These are phyloP conservation scores for Volvariella surrecta DNA, from an alignment of 1,284 basidiomycete genomes.

Conservation along the genomic window DNA sequence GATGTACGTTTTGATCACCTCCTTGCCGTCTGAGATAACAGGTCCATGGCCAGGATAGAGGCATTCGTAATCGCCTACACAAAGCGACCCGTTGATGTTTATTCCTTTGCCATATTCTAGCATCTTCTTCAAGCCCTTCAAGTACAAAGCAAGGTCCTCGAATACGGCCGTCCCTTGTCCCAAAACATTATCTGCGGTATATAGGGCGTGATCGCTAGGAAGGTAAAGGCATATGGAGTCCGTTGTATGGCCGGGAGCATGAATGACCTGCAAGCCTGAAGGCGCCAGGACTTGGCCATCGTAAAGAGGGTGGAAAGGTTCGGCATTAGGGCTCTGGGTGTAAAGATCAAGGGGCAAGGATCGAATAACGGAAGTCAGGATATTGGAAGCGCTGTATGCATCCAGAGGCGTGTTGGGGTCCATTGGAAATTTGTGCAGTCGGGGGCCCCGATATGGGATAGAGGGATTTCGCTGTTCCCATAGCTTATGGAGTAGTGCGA, in stretches of 20 bases:
- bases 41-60: constrained; percentile 91
- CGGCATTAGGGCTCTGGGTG: constrained; percentile 30
- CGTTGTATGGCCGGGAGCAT: constrained; percentile 86
- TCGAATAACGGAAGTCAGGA: constrained; percentile 32
- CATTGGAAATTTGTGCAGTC: constrained; percentile 63
- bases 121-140: constrained; percentile 61
- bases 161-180: constrained; percentile 91
- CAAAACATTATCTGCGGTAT: constrained; percentile 88
- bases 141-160: constrained; percentile 73
- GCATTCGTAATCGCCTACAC: constrained; percentile 22
- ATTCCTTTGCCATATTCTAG: constrained; percentile 30
- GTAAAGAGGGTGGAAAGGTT: constrained; percentile 45
- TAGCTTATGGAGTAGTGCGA: constrained; percentile 53
- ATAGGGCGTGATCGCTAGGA: constrained; percentile 56
- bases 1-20: constrained; percentile 67
- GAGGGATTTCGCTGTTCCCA: constrained; percentile 40
- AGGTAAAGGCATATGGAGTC: constrained; percentile 79
- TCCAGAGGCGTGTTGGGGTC: constrained; percentile 12
- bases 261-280: constrained; percentile 50
- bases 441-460: constrained; percentile 49
- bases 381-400: constrained; percentile 18
- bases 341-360: constrained; percentile 35
- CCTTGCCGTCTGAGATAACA: constrained; percentile 50
- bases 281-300: constrained; percentile 43
- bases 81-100: constrained; percentile 12